Base-by-base conservation (phyloP, 1,139 yeast genomes). In the Hemisphaericaspora xylanilytica region DNA sequence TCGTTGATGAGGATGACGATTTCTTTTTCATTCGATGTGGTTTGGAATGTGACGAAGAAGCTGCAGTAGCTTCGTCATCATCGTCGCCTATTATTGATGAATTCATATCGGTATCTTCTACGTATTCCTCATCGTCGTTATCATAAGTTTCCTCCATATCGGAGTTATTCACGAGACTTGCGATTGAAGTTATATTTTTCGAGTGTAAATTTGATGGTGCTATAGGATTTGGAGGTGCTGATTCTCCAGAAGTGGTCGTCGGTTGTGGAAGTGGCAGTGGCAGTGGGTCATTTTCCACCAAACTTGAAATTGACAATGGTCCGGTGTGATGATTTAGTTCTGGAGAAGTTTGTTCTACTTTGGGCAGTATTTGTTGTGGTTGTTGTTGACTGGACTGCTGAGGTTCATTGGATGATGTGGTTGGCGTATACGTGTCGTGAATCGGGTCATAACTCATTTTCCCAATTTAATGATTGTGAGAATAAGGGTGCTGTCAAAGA, bases 371-470 rank as follows among this genome's bases (percentile, higher is more conserved):
- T 14, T 16, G 33, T 13, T 22, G 36, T 9, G 18, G 24, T 15
- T 32, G 24, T 8, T 25, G 28, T 27, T 39, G 40, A 28, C 22
- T 20, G 22, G 22, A 6, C 22, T 20, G n/a, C n/a, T n/a, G n/a
- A 20, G 22, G 26, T 31, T 35, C 16, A 13, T 24, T 27, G 38
- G 33, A 33, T 25, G 35, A 22, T 22, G 15, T 25, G 8, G 35
- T n/a, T 16, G 49, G 46, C 7, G 48, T 50, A 37, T 49, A 52
- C 3, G 55, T 61, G 37, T 61, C 67, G 43, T 61, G 65, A 11
- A 60, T 58, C 9, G 67, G 67, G 46, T 61, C 66, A 55, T 61
- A 61, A 46, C 57, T 60, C 67, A 61, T 61, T 14, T 18, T 45
- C 26, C n/a, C n/a, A n/a, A n/a, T 13, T 21, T 39, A 24, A 17